A percentile compares a stretch with the other conserved stretches of the same genome.
phyloP scores from a whole-genome alignment of 495 filamentous ascomycete species.

The Talaromyces trachyspermus region DNA sequence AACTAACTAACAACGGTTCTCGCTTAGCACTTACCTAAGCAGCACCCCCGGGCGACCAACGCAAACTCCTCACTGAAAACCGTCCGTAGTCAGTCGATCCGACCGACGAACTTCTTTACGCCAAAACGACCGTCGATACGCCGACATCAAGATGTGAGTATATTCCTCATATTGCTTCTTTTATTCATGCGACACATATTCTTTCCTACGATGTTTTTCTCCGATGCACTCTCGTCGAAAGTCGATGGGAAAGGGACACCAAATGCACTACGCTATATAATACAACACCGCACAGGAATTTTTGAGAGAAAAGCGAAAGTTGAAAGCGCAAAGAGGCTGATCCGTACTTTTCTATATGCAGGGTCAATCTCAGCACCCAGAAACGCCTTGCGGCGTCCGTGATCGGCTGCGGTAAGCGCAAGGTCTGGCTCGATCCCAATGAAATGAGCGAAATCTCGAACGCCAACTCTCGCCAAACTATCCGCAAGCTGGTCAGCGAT shows the following conservation, averaged over 20 bases:
- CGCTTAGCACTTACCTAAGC: slow-evolving; percentile 48
- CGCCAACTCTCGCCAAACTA: slow-evolving; percentile 99
- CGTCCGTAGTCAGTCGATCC: slow-evolving; percentile 27
- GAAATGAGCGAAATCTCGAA: slow-evolving; percentile 99
- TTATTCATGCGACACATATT: slow-evolving; percentile 1
- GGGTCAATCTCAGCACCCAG: slow-evolving; percentile 99
- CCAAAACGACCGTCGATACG: slow-evolving; percentile 49
- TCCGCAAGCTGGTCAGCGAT: slow-evolving; percentile 99
- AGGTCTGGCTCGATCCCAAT: slow-evolving; percentile 99
- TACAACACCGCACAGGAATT: no score
- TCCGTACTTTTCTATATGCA: slow-evolving; percentile 31
- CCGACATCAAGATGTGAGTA: slow-evolving; percentile 51
- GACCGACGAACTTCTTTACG: slow-evolving; percentile 44
- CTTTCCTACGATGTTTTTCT: slow-evolving; percentile 1
- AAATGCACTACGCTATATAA: no score
- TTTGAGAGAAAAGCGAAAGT: background rate
- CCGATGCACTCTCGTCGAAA: slow-evolving; percentile 9
- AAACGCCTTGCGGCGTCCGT: slow-evolving; percentile 99
- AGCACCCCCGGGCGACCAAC: slow-evolving; percentile 23
- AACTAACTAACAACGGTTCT: slow-evolving; percentile 16
- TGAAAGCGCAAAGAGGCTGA: background rate
- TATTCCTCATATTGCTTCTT: slow-evolving; percentile 16
- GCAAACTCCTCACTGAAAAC: slow-evolving; percentile 43
- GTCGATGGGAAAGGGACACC: slow-evolving; percentile 9
- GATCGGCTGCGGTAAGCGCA: slow-evolving; percentile 96